phyloP scores from a whole-genome alignment of 179 eudicot species.

The Beta lomatogona region DNA sequence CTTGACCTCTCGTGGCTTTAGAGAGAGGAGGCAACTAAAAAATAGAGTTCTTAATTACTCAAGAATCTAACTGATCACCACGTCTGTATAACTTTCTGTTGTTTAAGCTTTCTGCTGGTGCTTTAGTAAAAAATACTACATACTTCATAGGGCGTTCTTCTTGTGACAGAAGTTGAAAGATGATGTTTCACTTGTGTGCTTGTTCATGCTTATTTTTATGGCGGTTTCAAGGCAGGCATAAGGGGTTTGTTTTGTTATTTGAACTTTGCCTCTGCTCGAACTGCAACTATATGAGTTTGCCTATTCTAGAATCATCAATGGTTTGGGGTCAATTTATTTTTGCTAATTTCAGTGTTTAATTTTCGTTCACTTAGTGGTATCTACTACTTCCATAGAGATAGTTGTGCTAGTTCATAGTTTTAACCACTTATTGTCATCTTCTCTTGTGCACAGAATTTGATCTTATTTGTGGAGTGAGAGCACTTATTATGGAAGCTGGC shows the following conservation, averaged over 20 bases:
- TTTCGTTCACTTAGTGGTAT: no score
- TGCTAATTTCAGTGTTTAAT: no score
- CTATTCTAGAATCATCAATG: no score
- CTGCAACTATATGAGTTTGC: no score
- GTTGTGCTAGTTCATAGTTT: no score
- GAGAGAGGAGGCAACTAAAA: no score
- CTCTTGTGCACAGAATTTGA: slow-evolving; percentile 6
- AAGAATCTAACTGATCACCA: no score
- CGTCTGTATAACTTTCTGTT: not conserved
- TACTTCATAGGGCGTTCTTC: not conserved
- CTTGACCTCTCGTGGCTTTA: no score
- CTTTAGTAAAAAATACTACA: not conserved
- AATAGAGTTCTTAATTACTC: no score
- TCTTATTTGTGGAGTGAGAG: not conserved
- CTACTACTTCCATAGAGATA: no score
- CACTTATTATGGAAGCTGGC: not conserved
- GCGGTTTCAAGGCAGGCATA: not conserved
- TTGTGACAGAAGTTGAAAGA: not conserved
- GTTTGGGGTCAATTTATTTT: no score
- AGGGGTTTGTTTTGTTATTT: not conserved
- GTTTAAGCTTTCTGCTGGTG: not conserved
- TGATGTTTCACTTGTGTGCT: not conserved
- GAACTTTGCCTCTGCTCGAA: no score
- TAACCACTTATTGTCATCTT: not conserved
- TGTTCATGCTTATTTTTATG: not conserved